Base-by-base conservation (phyloP, 1,284 basidiomycete genomes). In the Cerioporus squamosus region DNA sequence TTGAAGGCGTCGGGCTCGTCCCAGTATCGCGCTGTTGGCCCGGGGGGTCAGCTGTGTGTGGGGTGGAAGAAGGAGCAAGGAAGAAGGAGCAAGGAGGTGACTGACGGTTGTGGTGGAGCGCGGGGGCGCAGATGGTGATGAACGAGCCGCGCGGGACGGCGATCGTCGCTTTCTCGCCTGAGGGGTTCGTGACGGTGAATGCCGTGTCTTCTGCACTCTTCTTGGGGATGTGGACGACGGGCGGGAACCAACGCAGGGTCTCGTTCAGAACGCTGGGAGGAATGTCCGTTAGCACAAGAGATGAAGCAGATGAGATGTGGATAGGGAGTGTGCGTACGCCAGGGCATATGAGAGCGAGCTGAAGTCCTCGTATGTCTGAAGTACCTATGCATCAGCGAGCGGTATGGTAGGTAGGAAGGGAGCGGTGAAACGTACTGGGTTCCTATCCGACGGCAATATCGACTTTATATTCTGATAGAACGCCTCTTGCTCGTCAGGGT, bases 401-500 rank as follows among this genome's bases (percentile, higher is more conserved):
- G 3, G 15, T 10, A 18, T 6, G 14, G 5, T 18, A 14, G 14
- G n/a, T n/a, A 42, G n/a, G 15, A 17, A 18, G 14, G 44, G n/a
- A 3, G 47, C 33, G 22, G 5, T 17, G 17, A 2, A 31, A 47
- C 61, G 24, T 10, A 63, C 61, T 1, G 58, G 61, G 2, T 44
- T 15, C 44, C 58, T 14, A 12, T 48, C 53, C 4, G 50, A 12
- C 0, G 59, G 56, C 7, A 63, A 31, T 22, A 49, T 45, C 22
- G 59, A 36, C 36, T 61, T 61, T 40, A 64, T 46, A 45, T 87
- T 81, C 39, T 84, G 67, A 62, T 80, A 81, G 10, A 89, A 69
- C 56, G 74, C 80, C 54, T 87, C 84, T 69, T 91, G 88, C 64
- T 83, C 80, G 0, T 87, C 81, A 2, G 79, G 85, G 66, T 89